Base-by-base conservation (phyloP, 306 rosid genomes). In the Fragaria nilgerrensis region DNA sequence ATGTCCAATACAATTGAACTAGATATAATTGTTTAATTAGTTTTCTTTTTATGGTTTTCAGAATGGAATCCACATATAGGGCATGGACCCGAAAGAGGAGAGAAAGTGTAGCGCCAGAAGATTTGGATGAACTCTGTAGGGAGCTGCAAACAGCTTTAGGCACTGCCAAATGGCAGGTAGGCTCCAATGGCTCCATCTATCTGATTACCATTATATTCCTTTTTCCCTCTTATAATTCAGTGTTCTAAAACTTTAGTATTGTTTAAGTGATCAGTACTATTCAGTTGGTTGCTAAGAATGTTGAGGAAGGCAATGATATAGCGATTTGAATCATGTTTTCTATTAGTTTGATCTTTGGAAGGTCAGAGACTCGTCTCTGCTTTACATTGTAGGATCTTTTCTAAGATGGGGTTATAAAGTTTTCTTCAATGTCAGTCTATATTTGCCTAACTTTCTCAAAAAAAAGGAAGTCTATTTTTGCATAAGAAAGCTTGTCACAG, bases 151-250 rank as follows among this genome's bases (percentile, higher is more conserved):
- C 97, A 83, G 90, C 98, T 81, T 80, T 95, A 78, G 98, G 97
- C 59, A 92, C 97, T 27, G 97, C 98, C 11, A 95, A 95, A 85
- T 95, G 98, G 98, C 97, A 95, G 96, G 98, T 95, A 77, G 34
- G 84, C 78, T 37, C 41, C 6, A 37, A 37, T 37, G 8, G 41
- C 41, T 56, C 25, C 59, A 73, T 25, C 25, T 55, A 22, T 37
- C 77, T 37, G 48, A n/a, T 23, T 43, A 25, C 55, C 77, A 17
- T 5, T 16, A n/a, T 29, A 27, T 50, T 39, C 22, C n/a, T 74
- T 6, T 70, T 1, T 70, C 20, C 12, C 20, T 44, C 56, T 16
- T 44, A 27, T 75, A 9, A 44, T 25, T 59, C 43, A 61, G 44
- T 25, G 70, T 12, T 43, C 7, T 17, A 25, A 23, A 43, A 23